These are phyloP conservation scores for Candida krabiensis DNA, from an alignment of 805 yeast species.

Conservation along the genomic window DNA sequence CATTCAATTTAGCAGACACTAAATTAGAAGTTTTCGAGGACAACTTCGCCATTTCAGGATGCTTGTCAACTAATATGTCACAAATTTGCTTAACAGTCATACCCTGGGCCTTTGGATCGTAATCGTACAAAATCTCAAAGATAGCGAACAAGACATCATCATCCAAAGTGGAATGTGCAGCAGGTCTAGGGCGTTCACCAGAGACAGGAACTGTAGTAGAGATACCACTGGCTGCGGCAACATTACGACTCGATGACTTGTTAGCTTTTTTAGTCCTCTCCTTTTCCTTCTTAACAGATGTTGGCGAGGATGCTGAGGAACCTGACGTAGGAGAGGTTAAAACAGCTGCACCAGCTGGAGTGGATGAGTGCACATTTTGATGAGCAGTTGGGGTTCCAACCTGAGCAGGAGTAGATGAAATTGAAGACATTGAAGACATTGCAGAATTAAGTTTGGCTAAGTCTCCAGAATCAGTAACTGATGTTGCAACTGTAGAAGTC, in stretches of 20 bases:
- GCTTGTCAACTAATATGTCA: slow-evolving; percentile 68
- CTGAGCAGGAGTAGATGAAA: slow-evolving; percentile 11
- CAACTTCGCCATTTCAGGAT: slow-evolving; percentile 81
- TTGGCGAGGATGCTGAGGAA: slow-evolving; percentile 17
- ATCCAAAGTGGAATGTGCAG: slow-evolving; percentile 64
- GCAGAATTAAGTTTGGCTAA: slow-evolving; percentile 13
- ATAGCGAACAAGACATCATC: slow-evolving; percentile 77
- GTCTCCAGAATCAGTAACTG: slow-evolving; percentile 25
- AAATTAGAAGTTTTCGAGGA: slow-evolving; percentile 79
- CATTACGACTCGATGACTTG: slow-evolving; percentile 35
- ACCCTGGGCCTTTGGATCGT: slow-evolving; percentile 68
- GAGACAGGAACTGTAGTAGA: slow-evolving; percentile 80
- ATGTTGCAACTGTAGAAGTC: slow-evolving; percentile 31
- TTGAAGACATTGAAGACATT: slow-evolving; percentile 14
- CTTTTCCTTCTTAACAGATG: slow-evolving; percentile 19
- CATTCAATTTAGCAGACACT: slow-evolving; percentile 80
- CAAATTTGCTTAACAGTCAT: slow-evolving; percentile 91
- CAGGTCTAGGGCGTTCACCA: slow-evolving; percentile 71
- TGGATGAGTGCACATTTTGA: slow-evolving; percentile 6
- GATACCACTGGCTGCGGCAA: slow-evolving; percentile 67
- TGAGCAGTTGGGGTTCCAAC: slow-evolving; percentile 3
- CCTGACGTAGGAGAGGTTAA: slow-evolving; percentile 14
- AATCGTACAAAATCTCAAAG: slow-evolving; percentile 66
- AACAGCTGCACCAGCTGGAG: too few relatives aligned
- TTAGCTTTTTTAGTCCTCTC: slow-evolving; percentile 30